phyloP scores from a whole-genome alignment of 2,329 filamentous ascomycete genomes.

The Metarhizium humberi region DNA sequence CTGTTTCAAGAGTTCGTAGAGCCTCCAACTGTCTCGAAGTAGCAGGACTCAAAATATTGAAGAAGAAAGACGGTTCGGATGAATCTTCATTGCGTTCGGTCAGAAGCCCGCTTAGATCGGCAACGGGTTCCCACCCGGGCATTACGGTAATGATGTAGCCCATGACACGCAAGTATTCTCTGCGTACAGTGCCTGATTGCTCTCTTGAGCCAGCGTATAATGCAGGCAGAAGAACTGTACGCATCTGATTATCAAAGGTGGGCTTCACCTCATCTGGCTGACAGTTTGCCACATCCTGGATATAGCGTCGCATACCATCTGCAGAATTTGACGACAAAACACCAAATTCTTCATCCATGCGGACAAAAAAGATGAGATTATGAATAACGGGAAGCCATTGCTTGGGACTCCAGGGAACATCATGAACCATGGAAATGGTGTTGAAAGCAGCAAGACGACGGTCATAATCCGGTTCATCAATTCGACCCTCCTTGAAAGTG shows the following conservation, averaged over 20 bases:
- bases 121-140: constrained; percentile 58
- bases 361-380: constrained; percentile 83
- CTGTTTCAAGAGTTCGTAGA: constrained; percentile 63
- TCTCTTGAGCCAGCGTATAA: constrained; percentile 70
- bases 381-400: constrained; percentile 86
- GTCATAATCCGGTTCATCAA: constrained; percentile 87
- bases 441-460: constrained; percentile 69
- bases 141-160: constrained; percentile 68
- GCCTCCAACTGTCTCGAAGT: constrained; percentile 79
- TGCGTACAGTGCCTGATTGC: constrained; percentile 71
- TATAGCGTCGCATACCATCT: constrained; percentile 68
- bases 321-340: constrained; percentile 74
- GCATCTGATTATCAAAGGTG: constrained; percentile 49
- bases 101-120: constrained; percentile 65
- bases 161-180: constrained; percentile 73
- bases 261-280: constrained; percentile 21
- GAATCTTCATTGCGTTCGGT: constrained; percentile 53
- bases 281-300: constrained; percentile 50
- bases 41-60: constrained; percentile 84
- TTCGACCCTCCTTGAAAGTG: constrained; percentile 58
- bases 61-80: constrained; percentile 69
- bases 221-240: constrained; percentile 59
- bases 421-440: constrained; percentile 55
- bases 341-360: constrained; percentile 78
- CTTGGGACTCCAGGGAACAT: constrained; percentile 48